Evolutionary conservation across 2,329 filamentous ascomycete genomes (phyloP).

Genomic region (Monosporascus sp.): DNA sequence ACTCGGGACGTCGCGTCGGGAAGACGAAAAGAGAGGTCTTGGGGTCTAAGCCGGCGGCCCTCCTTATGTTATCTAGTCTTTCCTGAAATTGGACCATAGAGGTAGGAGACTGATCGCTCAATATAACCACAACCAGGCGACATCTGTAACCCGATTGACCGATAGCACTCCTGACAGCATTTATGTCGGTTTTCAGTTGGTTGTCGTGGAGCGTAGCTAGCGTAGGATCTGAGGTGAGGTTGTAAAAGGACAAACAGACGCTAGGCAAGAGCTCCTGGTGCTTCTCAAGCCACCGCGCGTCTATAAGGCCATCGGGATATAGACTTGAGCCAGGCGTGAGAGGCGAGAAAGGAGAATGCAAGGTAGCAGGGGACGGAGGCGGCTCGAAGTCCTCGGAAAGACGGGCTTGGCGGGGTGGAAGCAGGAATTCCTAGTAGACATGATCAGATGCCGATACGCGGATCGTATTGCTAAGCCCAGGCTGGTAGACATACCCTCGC

Average conservation of each 20-base stretch:
- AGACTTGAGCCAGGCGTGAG: slow-evolving; percentile 76
- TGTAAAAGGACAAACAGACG: slow-evolving; percentile 75
- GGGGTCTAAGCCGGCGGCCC: slow-evolving; percentile 72
- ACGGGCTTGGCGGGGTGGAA: slow-evolving; percentile 52
- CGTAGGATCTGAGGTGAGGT: slow-evolving; percentile 66
- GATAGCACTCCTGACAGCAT: slow-evolving; percentile 65
- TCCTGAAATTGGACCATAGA: slow-evolving; percentile 59
- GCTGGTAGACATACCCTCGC: slow-evolving; percentile 66
- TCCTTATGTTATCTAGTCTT: slow-evolving; percentile 72
- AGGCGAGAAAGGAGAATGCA: slow-evolving; percentile 90
- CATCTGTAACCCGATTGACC: slow-evolving; percentile 69
- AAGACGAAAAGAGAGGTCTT: slow-evolving; percentile 80
- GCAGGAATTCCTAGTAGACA: slow-evolving; percentile 43
- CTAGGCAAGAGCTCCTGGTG: slow-evolving; percentile 82
- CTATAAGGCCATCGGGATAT: slow-evolving; percentile 86
- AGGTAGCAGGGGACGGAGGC: slow-evolving; percentile 43
- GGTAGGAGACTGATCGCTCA: slow-evolving; percentile 58
- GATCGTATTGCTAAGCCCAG: background rate
- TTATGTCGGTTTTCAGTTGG: slow-evolving; percentile 82
- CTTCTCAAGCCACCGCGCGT: slow-evolving; percentile 78
- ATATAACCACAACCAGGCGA: slow-evolving; percentile 69
- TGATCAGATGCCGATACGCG: slow-evolving; percentile 4
- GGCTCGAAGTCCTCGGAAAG: slow-evolving; percentile 47
- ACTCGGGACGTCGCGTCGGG: slow-evolving; percentile 63
- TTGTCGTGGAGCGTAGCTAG: slow-evolving; percentile 78